Conservation (phyloP, 257 asterid species). For the Haberlea rhodopensis region DNA sequence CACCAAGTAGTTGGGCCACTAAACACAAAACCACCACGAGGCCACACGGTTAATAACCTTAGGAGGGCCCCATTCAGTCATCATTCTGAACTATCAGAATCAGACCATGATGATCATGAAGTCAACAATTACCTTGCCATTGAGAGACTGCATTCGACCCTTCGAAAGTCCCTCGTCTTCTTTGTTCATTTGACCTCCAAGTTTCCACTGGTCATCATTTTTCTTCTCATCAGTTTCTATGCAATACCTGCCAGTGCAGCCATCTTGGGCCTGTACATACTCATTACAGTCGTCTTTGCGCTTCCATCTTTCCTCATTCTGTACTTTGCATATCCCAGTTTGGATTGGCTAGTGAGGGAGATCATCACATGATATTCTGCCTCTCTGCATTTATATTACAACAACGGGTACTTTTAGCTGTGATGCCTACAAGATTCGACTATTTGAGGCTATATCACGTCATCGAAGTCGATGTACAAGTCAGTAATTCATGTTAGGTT, state of each 20-base stretch:
- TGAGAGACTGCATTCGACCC: slow-evolving; percentile 58
- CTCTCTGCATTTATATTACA: not conserved
- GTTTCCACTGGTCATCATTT: slow-evolving; percentile 75
- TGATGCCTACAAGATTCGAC: not conserved
- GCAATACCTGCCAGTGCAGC: slow-evolving; percentile 92
- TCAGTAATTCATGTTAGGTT: no score
- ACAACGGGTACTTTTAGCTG: no score
- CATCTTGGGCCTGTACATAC: slow-evolving; percentile 65
- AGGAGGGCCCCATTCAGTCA: slow-evolving; percentile 38
- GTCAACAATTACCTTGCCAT: slow-evolving; percentile 34
- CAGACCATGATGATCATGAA: slow-evolving; percentile 33
- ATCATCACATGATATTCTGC: slow-evolving; percentile 54
- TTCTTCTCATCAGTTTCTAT: slow-evolving; percentile 67
- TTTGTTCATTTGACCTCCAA: no score
- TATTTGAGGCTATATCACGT: slow-evolving; percentile 4
- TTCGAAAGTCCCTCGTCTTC: slow-evolving; percentile 58
- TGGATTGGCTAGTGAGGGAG: no score
- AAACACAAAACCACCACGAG: slow-evolving; percentile 33
- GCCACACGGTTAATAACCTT: slow-evolving; percentile 30
- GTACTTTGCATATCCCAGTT: no score
- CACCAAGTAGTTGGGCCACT: slow-evolving; percentile 53
- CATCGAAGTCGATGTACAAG: no score
- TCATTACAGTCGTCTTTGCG: slow-evolving; percentile 71
- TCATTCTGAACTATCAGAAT: slow-evolving; percentile 44
- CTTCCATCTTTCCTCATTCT: no score